Evolutionary conservation across 2,329 filamentous ascomycete species (phyloP), one percentile per base, ranked within the genome.

Genomic region (Xylariaceae sp.): DNA sequence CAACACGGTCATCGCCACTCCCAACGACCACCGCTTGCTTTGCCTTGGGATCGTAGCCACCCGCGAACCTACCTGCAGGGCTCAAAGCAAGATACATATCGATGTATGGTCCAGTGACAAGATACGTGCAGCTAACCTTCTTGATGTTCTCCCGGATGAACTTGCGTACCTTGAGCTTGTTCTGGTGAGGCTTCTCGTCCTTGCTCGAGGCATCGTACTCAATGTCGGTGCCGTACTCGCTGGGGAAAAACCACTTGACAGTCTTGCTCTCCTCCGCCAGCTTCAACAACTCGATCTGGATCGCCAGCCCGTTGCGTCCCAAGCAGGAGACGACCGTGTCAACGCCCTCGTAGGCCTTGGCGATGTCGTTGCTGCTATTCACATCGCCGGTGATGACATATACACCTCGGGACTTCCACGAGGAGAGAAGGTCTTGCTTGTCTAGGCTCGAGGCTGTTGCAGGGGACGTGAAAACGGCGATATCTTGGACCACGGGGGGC

Each of bases 1-100:
- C 81, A 45, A 88, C 71, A 45, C 67, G 72, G 16, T 73, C 79
- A 29, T 79, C 65, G 0, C 82, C 83, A 47, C 76, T 75, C 2
- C 76, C 83, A 16, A 87, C 55, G 12, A 89, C 55, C 3, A 76
- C 67, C 0, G 84, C 84, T 42, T 68, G 75, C 54, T 74, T 81
- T 2, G 55, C 65, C 44, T 67, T 63, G 1, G 76, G 65, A 53
- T 87, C 74, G 52, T 79, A 89, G 0, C 73, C 73, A 2, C 84
- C 83, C 1, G 68, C 61, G 26, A 64, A 18, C 56, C 38, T 62
- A n/a, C 30, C 57, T 3, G 64, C 53, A 0, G 59, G 62, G n/a
- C 64, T 53, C 3, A 68, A 59, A 4, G 54, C 60, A 19, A 81
- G 60, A 59, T 70, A 81, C 48, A 78, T 62, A 44, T 81, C 78